Conservation (phyloP, 345 rosid species). For the Theobroma cacao region DNA sequence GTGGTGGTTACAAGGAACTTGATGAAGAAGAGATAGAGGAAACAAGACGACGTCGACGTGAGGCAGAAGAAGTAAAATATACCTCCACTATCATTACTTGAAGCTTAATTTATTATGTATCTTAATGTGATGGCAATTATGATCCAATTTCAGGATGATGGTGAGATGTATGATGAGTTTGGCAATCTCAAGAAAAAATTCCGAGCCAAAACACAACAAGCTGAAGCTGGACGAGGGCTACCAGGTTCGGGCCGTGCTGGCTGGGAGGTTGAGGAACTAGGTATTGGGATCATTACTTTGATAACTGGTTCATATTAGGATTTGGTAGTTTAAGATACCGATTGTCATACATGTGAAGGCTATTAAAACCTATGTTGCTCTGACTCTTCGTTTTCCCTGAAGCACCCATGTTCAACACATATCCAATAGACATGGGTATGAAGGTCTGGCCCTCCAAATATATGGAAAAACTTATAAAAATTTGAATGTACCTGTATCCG, state of each 20-base stretch:
- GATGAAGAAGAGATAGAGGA: constrained; percentile 99
- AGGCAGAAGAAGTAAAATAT: constrained; percentile 80
- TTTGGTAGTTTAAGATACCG: neutral
- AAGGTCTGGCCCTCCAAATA: neutral
- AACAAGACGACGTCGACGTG: constrained; percentile 85
- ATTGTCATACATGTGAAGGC: neutral
- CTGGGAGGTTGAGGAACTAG: constrained; percentile 95
- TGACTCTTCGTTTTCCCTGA: neutral
- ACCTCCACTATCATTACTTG: constrained; percentile 12
- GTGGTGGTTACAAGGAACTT: constrained; percentile 96
- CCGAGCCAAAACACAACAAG: constrained; percentile 80
- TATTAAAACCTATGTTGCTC: neutral
- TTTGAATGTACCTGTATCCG: no score
- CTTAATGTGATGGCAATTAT: constrained; percentile 16
- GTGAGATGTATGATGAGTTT: constrained; percentile 97
- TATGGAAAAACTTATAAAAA: neutral
- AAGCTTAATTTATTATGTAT: constrained; percentile 1
- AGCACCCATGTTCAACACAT: neutral
- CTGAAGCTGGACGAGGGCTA: constrained; percentile 57
- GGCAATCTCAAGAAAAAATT: constrained; percentile 96
- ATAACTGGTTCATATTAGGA: neutral
- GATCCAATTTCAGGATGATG: constrained; percentile 71
- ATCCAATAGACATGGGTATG: neutral
- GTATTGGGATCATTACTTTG: constrained; percentile 30
- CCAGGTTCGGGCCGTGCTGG: constrained; percentile 97